Evolutionary conservation across 208 protist species (phyloP), one percentile per base, ranked within the genome.

Genomic region (Balamuthia mandrillaris): DNA sequence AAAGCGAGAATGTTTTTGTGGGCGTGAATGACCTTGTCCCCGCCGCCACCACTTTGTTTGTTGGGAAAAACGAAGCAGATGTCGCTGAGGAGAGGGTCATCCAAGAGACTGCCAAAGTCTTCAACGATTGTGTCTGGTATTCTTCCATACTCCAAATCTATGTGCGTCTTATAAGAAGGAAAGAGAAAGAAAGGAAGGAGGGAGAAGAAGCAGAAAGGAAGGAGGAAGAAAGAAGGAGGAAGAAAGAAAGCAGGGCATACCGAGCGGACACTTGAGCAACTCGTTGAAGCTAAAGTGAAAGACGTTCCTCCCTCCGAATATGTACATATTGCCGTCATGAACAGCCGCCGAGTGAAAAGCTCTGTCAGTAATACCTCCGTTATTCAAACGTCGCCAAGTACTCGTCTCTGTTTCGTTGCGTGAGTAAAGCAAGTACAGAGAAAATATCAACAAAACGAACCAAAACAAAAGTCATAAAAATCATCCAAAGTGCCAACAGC

Each of bases 281-380:
- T 79, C 70, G 31, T 79, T 79, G 70, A 79, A 79, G 70, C 70
- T 60, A 18, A 79, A 79, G 70, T 79, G 70, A 49, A 79, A 79
- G 70, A 79, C 58, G 47, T 79, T 79, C 47, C 70, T 60, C 7
- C 70, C 70, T 2, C 47, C 70, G 44, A 79, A 79, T 49, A 49
- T 60, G 24, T 79, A 79, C 27, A 79, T 27, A 31, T 79, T 42
- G 31, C 58, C 70, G 6, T 49, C 70, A 33, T 79, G 58, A 49
- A 49, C 70, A 4, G 58, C 70, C 31, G 58, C 14, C 31, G 70
- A 79, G 29, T 79, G 70, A 49, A 60, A 37, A 10, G 70, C 70
- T 51, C 70, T 4, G 47, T 79, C 70, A n/a, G 47, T 79, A 18
- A 79, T 58, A 37, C 70, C n/a, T 33, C 58, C 70, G 24, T 42